These are phyloP conservation scores for Collybiopsis confluens DNA, from an alignment of 768 basidiomycete genomes.

Conservation along the genomic window DNA sequence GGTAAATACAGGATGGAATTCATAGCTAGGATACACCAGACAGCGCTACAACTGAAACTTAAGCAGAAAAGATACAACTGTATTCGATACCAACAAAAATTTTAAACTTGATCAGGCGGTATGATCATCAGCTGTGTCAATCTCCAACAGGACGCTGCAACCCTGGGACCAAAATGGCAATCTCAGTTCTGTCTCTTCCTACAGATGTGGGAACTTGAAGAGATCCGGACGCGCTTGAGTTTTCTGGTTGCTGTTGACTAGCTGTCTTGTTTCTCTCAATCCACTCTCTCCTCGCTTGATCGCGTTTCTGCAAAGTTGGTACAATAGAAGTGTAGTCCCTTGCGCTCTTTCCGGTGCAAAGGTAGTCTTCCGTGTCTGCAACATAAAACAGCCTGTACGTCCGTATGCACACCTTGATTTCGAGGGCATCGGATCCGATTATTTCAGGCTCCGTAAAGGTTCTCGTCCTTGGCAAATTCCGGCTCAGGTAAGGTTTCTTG, in stretches of 20 bases:
- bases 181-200: too few relatives aligned
- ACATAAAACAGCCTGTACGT: conserved; percentile 83
- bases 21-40: too few relatives aligned
- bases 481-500: conserved; percentile 60
- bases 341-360: conserved; percentile 42
- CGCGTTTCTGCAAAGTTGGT: conserved; percentile 26
- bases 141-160: too few relatives aligned
- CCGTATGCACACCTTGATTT: conserved; percentile 81
- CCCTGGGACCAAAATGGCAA: too few relatives aligned
- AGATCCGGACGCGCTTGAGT: too few relatives aligned
- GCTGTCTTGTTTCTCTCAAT: conserved; percentile 15
- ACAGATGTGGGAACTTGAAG: too few relatives aligned
- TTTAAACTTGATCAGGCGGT: too few relatives aligned
- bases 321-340: conserved; percentile 35
- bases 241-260: not conserved
- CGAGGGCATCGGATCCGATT: conserved; percentile 55
- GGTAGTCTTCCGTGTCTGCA: conserved; percentile 58
- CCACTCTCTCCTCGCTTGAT: conserved; percentile 33
- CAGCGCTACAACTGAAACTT: too few relatives aligned
- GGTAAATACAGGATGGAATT: too few relatives aligned
- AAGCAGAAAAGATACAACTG: too few relatives aligned
- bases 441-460: conserved; percentile 38
- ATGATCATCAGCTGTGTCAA: too few relatives aligned
- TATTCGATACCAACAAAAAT: too few relatives aligned
- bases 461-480: conserved; percentile 38